phyloP scores from a whole-genome alignment of 2,329 filamentous ascomycete genomes.

The Sclerotinia glacialis region DNA sequence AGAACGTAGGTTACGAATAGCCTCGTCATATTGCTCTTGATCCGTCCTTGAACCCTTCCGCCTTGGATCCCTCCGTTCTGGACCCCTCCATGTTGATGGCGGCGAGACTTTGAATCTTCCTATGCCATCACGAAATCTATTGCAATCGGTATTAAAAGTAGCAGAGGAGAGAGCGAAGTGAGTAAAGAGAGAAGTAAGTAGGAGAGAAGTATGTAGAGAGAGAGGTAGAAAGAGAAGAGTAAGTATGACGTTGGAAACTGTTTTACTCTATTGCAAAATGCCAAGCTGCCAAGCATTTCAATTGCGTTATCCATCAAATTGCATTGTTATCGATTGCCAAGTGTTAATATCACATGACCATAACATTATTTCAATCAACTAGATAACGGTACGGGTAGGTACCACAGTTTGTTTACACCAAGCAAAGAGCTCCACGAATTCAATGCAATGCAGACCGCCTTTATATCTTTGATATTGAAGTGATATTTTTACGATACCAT shows the following conservation, averaged over 20 bases:
- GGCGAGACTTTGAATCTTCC: background rate
- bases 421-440: conserved; percentile 14
- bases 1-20: background rate
- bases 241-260: background rate
- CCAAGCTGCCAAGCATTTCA: conserved; percentile 9
- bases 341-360: background rate
- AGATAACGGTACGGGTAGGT: too few species aligned
- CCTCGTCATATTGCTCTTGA: background rate
- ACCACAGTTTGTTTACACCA: background rate
- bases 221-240: background rate
- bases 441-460: conserved; percentile 15
- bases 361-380: background rate
- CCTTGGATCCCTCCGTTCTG: too few species aligned
- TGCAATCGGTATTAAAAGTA: background rate
- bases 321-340: background rate
- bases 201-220: background rate
- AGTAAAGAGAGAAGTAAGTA: background rate
- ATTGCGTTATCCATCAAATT: too few species aligned
- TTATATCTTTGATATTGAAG: conserved; percentile 12
- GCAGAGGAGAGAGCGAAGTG: background rate
- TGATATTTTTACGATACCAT: conserved; percentile 19
- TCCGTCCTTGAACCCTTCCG: too few species aligned
- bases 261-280: background rate
- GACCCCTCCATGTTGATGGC: too few species aligned
- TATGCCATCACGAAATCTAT: background rate